These are phyloP conservation scores for Cladosporium sphaerospermum DNA, from an alignment of 2,329 filamentous ascomycete genomes.

Conservation along the genomic window DNA sequence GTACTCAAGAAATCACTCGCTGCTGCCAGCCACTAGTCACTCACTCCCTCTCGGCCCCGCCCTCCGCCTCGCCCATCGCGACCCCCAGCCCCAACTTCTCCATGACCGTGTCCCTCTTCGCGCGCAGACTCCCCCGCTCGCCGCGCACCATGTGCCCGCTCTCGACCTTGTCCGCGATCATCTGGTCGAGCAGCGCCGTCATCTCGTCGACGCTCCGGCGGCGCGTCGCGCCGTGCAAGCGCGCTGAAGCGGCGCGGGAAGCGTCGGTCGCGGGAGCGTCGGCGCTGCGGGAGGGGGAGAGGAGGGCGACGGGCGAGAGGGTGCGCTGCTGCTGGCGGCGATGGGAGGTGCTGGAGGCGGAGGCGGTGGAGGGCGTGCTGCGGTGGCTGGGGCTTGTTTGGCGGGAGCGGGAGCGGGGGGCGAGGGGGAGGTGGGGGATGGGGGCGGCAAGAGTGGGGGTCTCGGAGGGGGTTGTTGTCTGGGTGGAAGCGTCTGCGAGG, in stretches of 20 bases:
- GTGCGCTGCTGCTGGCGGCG: slow-evolving; percentile 26
- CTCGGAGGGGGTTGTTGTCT: slow-evolving; percentile 12
- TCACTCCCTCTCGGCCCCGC: too few species aligned
- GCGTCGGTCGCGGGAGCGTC: background rate
- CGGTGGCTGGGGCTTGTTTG: slow-evolving; percentile 18
- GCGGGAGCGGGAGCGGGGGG: slow-evolving; percentile 1
- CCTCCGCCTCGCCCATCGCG: too few species aligned
- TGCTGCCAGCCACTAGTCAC: too few species aligned
- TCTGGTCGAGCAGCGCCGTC: slow-evolving; percentile 88
- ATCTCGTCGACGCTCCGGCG: slow-evolving; percentile 77
- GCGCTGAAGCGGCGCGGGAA: background rate
- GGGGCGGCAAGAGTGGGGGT: background rate
- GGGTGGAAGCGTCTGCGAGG: slow-evolving; percentile 9
- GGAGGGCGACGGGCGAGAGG: slow-evolving; percentile 26
- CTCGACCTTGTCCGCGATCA: slow-evolving; percentile 86
- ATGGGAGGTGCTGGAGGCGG: slow-evolving; percentile 20
- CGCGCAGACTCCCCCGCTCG: slow-evolving; percentile 58
- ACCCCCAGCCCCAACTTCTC: slow-evolving; percentile 8
- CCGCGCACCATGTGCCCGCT: slow-evolving; percentile 64
- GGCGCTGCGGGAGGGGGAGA: slow-evolving; percentile 13
- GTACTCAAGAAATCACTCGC: too few species aligned
- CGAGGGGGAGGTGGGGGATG: background rate
- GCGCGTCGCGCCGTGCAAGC: slow-evolving; percentile 13
- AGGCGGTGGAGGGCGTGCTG: slow-evolving; percentile 21
- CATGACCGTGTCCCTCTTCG: slow-evolving; percentile 28